Base-by-base conservation (phyloP, 495 filamentous ascomycete genomes). In the Poronia punctata region DNA sequence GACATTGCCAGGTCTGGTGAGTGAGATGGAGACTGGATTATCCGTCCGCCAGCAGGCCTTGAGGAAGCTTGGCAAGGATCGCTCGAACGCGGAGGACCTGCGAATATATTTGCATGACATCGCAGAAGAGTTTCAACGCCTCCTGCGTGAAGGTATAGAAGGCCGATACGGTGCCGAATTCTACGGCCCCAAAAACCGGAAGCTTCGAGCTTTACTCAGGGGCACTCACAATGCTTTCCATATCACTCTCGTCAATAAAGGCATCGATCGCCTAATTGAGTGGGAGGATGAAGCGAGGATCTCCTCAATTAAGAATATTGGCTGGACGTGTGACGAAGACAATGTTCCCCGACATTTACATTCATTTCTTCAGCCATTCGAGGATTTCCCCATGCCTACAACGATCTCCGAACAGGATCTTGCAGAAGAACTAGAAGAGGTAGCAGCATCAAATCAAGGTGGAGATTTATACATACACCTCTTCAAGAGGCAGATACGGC, bases 1-100 rank as follows among this genome's bases (percentile, higher is more conserved):
- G 7, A 57, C 45, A 7, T 41, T 66, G 7, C 61, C 63, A 1
- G 49, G 38, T 9, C 22, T 64, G 1, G 52, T 66, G 12, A 28
- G 36, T 0, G 49, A 66, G 6, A 61, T 62, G 28, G 50, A 61
- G 7, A 44, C 7, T 40, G 60, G 16, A 45, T 45, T 7, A 52
- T 49, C 1, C 48, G 49, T 0, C 37, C 32, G 40, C 3, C 21
- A 55, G 19, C 10, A 12, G 1, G 33, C 30, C 7, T 33, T 57
- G 26, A 32, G 45, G 0, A 36, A 22, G 8, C 43, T 58, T 1
- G 52, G 57, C 4, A 35, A 28, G n/a, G n/a, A 42, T 7, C 37
- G 54, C 5, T 48, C 42, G 0, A 40, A 19, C 0, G 18, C 47
- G 0, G 41, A 45, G 10, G 54, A 58, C 8, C 29, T 49, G 16